phyloP scores from a whole-genome alignment of 257 asterid genomes.

The Mentha longifolia region DNA sequence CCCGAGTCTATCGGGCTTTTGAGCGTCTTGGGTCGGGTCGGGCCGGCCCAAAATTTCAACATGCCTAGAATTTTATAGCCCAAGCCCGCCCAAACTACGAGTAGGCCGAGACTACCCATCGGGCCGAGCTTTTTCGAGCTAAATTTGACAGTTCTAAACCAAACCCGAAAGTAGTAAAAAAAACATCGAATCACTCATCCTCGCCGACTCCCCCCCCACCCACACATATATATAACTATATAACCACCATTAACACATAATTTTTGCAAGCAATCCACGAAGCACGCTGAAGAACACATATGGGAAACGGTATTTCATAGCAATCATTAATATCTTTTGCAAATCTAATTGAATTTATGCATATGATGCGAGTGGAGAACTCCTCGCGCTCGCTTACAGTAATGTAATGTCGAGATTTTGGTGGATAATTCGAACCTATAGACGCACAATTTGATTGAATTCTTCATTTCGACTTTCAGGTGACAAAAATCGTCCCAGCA shows the following conservation, averaged over 20 bases:
- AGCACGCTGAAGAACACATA: neutral
- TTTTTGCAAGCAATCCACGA: neutral
- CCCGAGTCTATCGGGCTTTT: too few relatives aligned
- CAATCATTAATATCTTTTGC: neutral
- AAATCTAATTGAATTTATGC: neutral
- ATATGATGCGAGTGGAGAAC: neutral
- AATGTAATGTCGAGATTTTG: conserved; percentile 2
- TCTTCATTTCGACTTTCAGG: conserved; percentile 53
- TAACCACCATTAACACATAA: neutral
- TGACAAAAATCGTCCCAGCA: conserved; percentile 74
- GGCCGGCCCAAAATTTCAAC: too few relatives aligned
- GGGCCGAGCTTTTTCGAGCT: too few relatives aligned
- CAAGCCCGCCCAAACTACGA: too few relatives aligned
- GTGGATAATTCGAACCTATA: conserved; percentile 10
- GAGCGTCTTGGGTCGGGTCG: too few relatives aligned
- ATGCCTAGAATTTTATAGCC: too few relatives aligned
- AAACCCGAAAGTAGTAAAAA: too few relatives aligned
- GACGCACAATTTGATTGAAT: conserved; percentile 25
- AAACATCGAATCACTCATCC: too few relatives aligned
- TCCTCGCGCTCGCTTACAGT: neutral
- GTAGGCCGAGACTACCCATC: too few relatives aligned
- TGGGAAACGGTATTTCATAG: conserved; percentile 40
- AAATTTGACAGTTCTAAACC: too few relatives aligned
- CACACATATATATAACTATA: neutral
- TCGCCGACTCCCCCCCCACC: neutral